Evolutionary conservation across 768 basidiomycete genomes (phyloP), one percentile per base, ranked within the genome.

Genomic region (Tephrocybe sp.): DNA sequence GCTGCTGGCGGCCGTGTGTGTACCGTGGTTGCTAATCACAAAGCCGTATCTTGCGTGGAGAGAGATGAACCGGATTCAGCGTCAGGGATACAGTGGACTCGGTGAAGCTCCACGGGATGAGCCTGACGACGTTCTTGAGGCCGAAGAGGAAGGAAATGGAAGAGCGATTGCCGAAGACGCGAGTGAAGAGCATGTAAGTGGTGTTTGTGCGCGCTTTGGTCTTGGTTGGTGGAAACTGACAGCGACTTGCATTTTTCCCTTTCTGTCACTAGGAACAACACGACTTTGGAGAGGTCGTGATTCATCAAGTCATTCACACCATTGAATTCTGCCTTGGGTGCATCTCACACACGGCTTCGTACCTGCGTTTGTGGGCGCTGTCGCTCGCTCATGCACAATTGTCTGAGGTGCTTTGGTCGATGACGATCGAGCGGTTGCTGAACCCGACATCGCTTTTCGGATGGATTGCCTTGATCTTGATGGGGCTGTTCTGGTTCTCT

Each of bases 241-340:
- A n/a, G n/a, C 30, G 9, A 21, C 18, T 36, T 4, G 11, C 15
- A 0, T 43, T 50, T 49, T 25, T 33, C 51, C 24, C 60, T 57
- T 25, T 45, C 41, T 42, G 28, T 45, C 34, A 51, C 33, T 41
- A 87, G 81, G 84, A 93, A 72, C 78, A 90, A 42, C 92, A 95
- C 66, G 93, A 97, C 63, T 92, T 98, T 69, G 77, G 93, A 64
- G 97, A 99, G 69, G 83, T 97, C 52, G 83, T 97, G 20, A 90
- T 98, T 53, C 96, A 99, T 71, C 97, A 99, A 69, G 77, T 97
- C 55, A 99, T 99, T 63, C 97, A 98, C 71, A 96, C 94, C 21
- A 98, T 99, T 70, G 97, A 99, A 73, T 99, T 98, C 72, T 99
- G 97, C 66, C 84, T 99, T 28, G 97, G 96, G 6, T 98, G 96